These are phyloP conservation scores for Magnusiomyces tetraspermus DNA, from an alignment of 1,139 yeast genomes.

Conservation along the genomic window DNA sequence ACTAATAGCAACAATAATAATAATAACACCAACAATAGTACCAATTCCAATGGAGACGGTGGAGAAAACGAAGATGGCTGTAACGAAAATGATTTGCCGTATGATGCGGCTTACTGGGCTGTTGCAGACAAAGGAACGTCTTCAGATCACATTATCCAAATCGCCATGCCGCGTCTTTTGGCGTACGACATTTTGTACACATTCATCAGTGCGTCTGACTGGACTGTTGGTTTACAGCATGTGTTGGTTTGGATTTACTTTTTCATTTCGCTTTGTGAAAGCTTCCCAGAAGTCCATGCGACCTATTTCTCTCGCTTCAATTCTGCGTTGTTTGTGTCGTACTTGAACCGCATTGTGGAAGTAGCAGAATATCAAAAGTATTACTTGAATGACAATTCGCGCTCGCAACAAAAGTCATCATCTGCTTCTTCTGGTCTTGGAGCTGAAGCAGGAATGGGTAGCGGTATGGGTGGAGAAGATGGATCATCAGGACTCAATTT, in stretches of 20 bases:
- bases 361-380: neutral
- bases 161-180: slow-evolving; percentile 7
- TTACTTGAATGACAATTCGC: neutral
- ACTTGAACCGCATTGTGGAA: slow-evolving; percentile 5
- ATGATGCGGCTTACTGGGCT: neutral
- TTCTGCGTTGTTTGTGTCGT: slow-evolving; percentile 2
- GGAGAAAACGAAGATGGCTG: neutral
- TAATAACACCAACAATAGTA: neutral
- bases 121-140: slow-evolving; percentile 3
- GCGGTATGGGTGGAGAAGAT: no score
- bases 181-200: slow-evolving; percentile 15
- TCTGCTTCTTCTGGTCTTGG: no score
- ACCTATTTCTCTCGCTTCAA: slow-evolving; percentile 16
- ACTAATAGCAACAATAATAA: slow-evolving; percentile 1
- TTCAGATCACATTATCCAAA: slow-evolving; percentile 6
- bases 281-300: slow-evolving; percentile 11
- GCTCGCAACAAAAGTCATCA: neutral
- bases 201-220: slow-evolving; percentile 11
- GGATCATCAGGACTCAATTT: no score
- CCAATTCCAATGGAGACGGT: neutral
- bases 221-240: slow-evolving; percentile 19
- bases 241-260: slow-evolving; percentile 23
- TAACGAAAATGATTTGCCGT: neutral
- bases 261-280: slow-evolving; percentile 19
- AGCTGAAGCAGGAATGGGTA: no score